phyloP scores from a whole-genome alignment of 495 filamentous ascomycete genomes.

The Astrocystis sublimbata region DNA sequence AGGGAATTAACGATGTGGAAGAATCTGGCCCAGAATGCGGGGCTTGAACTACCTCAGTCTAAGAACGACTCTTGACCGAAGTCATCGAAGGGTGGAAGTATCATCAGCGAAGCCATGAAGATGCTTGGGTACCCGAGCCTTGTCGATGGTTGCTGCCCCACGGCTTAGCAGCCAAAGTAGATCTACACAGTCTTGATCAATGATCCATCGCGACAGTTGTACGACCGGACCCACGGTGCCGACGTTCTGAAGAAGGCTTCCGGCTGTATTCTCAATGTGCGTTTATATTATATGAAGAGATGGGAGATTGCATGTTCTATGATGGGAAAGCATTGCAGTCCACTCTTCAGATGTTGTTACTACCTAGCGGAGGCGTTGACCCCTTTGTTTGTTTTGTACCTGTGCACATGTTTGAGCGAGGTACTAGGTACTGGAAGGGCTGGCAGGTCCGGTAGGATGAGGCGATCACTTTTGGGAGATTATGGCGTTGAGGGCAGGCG shows the following conservation, averaged over 20 bases:
- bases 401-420: constrained; percentile 5
- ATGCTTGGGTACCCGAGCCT: not conserved
- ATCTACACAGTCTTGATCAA: not conserved
- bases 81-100: not conserved
- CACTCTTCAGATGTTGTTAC: not conserved
- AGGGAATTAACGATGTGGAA: constrained; percentile 84
- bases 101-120: not conserved
- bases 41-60: constrained; percentile 52
- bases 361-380: constrained; percentile 7
- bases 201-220: not conserved
- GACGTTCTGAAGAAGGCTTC: constrained; percentile 1
- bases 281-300: not conserved
- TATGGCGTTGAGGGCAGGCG: constrained; percentile 18
- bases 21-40: constrained; percentile 73
- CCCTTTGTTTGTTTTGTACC: constrained; percentile 5
- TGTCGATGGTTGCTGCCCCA: not conserved
- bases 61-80: constrained; percentile 40
- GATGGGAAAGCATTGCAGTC: not conserved
- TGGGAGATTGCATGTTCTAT: not conserved
- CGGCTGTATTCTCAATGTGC: not conserved
- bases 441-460: constrained; percentile 12
- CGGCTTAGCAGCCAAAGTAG: not conserved
- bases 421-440: not conserved
- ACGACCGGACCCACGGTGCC: constrained; percentile 6
- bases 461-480: constrained; percentile 1